phyloP scores from a whole-genome alignment of 108 stramenopile species.

The Schizochytrium sp. region DNA sequence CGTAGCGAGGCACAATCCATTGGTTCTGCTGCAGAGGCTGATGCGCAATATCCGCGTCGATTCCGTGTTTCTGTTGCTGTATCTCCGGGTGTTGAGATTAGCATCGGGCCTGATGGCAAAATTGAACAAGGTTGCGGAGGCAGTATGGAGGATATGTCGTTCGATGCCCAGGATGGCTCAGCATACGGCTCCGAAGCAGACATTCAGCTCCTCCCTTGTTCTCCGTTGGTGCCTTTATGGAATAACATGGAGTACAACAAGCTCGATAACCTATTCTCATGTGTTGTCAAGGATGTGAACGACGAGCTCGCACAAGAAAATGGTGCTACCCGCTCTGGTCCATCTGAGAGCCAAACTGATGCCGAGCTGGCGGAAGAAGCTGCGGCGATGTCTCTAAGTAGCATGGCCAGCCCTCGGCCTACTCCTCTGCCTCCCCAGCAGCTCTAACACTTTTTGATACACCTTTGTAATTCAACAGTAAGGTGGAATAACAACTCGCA shows the following conservation, averaged over 20 bases:
- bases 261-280: slow-evolving; percentile 45
- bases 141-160: not conserved
- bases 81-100: slow-evolving; percentile 26
- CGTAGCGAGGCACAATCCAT: not conserved
- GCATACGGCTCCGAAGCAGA: slow-evolving; percentile 48
- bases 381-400: not conserved
- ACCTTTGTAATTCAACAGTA: not conserved
- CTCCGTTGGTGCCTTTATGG: slow-evolving; percentile 43
- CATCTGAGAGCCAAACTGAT: not conserved
- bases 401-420: not conserved
- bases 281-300: slow-evolving; percentile 22
- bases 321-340: not conserved
- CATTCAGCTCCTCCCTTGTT: slow-evolving; percentile 45
- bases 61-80: slow-evolving; percentile 55
- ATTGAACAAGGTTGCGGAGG: not conserved
- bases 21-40: not conserved
- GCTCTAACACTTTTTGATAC: not conserved
- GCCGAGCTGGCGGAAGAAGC: slow-evolving; percentile 2
- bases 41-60: slow-evolving; percentile 27
- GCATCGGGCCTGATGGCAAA: not conserved
- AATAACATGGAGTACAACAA: slow-evolving; percentile 27
- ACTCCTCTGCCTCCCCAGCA: not conserved
- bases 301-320: not conserved
- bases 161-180: not conserved
- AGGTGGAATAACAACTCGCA: not conserved